Evolutionary conservation across 139 green algal species (phyloP), one percentile per base, ranked within the genome.

Genomic region (Coelastrella sp.): DNA sequence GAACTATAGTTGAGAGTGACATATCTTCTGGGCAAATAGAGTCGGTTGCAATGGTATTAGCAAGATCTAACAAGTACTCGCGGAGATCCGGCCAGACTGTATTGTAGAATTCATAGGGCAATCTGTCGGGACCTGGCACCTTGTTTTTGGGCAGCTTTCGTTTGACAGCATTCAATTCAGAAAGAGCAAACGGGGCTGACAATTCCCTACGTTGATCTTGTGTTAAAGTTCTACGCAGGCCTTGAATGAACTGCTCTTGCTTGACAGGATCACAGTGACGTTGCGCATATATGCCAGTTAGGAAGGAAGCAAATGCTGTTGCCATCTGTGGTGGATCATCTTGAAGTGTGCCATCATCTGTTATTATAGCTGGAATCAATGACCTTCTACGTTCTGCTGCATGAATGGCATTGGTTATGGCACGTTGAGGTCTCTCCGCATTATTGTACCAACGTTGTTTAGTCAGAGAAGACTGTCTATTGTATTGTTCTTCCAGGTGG

Each of bases 361-460:
- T 30, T n/a, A 23, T 48, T 43, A 73, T 19, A 27, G 64, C 64
- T 27, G 64, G 30, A 48, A 73, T 25, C 1, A 73, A 2, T 2
- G 64, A 21, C 25, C 64, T 30, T 6, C 32, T 3, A 25, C 4
- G 2, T 4, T 7, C 30, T 9, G 32, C 6, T 48, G 30, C 32
- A 27, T 8, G 43, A 7, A 73, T 4, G 9, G 32, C 64, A 7
- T 30, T 4, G 4, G 64, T 48, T 2, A 73, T 41, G 13, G 2
- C 2, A 5, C 32, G 30, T 27, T 7, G 23, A 11, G 64, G 64
- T 41, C 64, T 3, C 6, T 73, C 64, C 45, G 64, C 64, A 48
- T 48, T 48, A 7, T 73, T 73, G 32, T 73, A 73, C 64, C 64
- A 73, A 73, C 32, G 64, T 6, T 73, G 30, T 73, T 73, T 73